These are phyloP conservation scores for Tardiomyces digboiensis DNA, from an alignment of 1,139 yeast species.

Conservation along the genomic window DNA sequence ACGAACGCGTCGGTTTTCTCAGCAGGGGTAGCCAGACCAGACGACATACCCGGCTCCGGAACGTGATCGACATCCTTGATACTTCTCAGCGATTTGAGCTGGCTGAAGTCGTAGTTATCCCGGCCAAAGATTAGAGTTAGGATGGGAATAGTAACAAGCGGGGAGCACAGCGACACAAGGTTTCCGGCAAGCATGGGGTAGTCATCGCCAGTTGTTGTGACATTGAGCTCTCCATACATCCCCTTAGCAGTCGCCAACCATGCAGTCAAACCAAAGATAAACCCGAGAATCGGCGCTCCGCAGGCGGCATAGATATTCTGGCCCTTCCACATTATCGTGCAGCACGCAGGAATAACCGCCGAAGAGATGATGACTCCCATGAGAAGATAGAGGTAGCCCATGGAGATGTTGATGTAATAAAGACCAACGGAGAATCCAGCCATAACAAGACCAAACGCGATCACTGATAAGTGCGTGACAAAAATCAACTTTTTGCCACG, in stretches of 20 bases:
- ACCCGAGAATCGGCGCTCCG: conserved; percentile 39
- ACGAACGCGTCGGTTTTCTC: conserved; percentile 15
- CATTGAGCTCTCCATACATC: conserved; percentile 34
- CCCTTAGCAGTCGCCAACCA: conserved; percentile 40
- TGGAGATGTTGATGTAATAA: conserved; percentile 69
- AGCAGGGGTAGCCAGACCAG: conserved; percentile 8
- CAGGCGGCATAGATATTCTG: conserved; percentile 43
- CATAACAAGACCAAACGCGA: conserved; percentile 59
- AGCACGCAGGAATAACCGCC: conserved; percentile 70
- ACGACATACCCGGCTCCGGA: conserved; percentile 15
- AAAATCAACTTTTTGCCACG: conserved; percentile 58
- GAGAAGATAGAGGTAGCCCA: conserved; percentile 80
- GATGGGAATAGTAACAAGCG: conserved; percentile 57
- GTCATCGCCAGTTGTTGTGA: conserved; percentile 62
- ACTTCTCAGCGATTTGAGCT: conserved; percentile 44
- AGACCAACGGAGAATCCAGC: conserved; percentile 78
- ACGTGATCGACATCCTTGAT: conserved; percentile 41
- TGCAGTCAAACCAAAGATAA: conserved; percentile 35
- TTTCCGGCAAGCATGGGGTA: conserved; percentile 84
- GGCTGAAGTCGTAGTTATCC: conserved; percentile 66
- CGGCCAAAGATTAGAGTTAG: conserved; percentile 55
- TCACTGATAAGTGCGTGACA: conserved; percentile 58
- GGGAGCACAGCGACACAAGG: conserved; percentile 69
- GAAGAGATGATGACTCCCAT: conserved; percentile 86
- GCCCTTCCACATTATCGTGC: conserved; percentile 58